These are phyloP conservation scores for Globisporangium ultimum DNA, from an alignment of 352 stramenopile genomes.

Conservation along the genomic window DNA sequence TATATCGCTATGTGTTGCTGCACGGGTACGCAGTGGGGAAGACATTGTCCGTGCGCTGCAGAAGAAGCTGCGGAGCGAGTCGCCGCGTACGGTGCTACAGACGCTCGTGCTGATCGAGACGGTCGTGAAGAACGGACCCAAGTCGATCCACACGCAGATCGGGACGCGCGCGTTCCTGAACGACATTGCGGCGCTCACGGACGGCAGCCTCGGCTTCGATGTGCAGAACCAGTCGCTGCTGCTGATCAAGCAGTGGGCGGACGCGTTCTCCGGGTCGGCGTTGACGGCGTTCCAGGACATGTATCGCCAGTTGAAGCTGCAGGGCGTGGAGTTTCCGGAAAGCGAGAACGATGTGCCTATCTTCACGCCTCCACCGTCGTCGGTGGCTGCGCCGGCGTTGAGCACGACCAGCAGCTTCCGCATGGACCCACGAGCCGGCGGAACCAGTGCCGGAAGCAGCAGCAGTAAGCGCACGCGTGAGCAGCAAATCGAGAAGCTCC, in stretches of 20 bases:
- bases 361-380: slow-evolving; percentile 62
- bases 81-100: slow-evolving; percentile 39
- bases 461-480: slow-evolving; percentile 28
- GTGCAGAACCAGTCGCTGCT: slow-evolving; percentile 72
- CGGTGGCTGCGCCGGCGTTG: slow-evolving; percentile 5
- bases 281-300: slow-evolving; percentile 69
- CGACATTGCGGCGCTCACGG: slow-evolving; percentile 60
- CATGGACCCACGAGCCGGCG: background rate
- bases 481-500: slow-evolving; percentile 72
- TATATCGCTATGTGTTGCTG: slow-evolving; percentile 1
- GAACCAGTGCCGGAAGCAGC: background rate
- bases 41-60: slow-evolving; percentile 60
- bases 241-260: slow-evolving; percentile 82
- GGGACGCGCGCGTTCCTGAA: slow-evolving; percentile 59
- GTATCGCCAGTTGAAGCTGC: slow-evolving; percentile 75
- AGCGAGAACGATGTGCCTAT: slow-evolving; percentile 63
- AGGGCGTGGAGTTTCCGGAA: slow-evolving; percentile 67
- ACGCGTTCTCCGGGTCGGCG: slow-evolving; percentile 49
- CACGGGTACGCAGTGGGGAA: slow-evolving; percentile 34
- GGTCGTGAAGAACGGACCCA: slow-evolving; percentile 77
- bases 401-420: slow-evolving; percentile 10
- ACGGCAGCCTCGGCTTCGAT: slow-evolving; percentile 64
- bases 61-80: slow-evolving; percentile 48
- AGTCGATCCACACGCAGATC: slow-evolving; percentile 50
- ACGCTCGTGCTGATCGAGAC: slow-evolving; percentile 68